A percentile compares a stretch with the other conserved stretches of the same genome.
phyloP scores from a whole-genome alignment of 257 asterid species.

The Gynochthodes officinalis region DNA sequence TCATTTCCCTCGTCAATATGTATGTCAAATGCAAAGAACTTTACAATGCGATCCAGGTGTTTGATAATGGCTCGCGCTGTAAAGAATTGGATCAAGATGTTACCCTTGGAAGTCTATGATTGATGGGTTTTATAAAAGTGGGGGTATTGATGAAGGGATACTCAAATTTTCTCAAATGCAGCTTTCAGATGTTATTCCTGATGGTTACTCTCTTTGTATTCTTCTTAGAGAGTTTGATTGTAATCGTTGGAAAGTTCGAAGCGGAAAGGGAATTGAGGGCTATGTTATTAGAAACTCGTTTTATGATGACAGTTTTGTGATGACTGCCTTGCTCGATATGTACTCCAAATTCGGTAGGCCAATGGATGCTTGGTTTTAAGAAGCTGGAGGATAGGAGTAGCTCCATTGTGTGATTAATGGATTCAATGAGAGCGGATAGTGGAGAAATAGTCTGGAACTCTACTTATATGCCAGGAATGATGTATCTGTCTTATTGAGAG shows the following conservation, averaged over 20 bases:
- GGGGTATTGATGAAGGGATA: constrained; percentile 39
- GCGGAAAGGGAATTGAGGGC: constrained; percentile 65
- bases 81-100: constrained; percentile 45
- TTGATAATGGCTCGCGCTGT: constrained; percentile 49
- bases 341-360: constrained; percentile 49
- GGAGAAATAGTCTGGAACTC: constrained; percentile 52
- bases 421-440: constrained; percentile 56
- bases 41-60: constrained; percentile 53
- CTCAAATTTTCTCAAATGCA: constrained; percentile 55
- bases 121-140: constrained; percentile 57
- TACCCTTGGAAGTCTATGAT: constrained; percentile 77
- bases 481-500: too few species aligned
- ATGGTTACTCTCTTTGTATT: constrained; percentile 74
- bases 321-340: constrained; percentile 65
- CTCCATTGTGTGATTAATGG: constrained; percentile 59
- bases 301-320: constrained; percentile 57
- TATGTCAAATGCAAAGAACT: constrained; percentile 56
- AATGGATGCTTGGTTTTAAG: constrained; percentile 62
- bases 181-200: constrained; percentile 52
- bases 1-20: constrained; percentile 68
- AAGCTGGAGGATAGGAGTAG: constrained; percentile 32
- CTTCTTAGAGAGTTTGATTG: constrained; percentile 49
- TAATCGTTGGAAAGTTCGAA: constrained; percentile 12
- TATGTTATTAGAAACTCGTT: constrained; percentile 46
- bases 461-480: constrained; percentile 43